These are phyloP conservation scores for Dothideomycetidae sp. DNA, from an alignment of 2,329 filamentous ascomycete species.

Conservation along the genomic window DNA sequence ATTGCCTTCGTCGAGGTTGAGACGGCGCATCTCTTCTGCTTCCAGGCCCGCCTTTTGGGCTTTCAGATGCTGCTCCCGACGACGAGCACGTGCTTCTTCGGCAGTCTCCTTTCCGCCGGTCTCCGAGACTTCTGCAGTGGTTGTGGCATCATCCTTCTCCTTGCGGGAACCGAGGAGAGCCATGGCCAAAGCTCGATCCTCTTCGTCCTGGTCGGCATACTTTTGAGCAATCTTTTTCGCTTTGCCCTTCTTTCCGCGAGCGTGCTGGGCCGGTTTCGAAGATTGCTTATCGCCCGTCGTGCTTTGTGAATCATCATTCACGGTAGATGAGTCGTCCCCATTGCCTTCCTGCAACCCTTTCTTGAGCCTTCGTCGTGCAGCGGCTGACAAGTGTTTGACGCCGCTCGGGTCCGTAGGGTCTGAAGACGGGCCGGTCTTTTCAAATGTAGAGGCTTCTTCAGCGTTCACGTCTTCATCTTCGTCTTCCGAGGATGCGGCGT, in stretches of 20 bases:
- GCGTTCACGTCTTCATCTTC: slow-evolving; percentile 18
- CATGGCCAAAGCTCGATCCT: slow-evolving; percentile 74
- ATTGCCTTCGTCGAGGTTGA: slow-evolving; percentile 44
- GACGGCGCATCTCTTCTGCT: slow-evolving; percentile 53
- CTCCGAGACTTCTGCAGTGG: slow-evolving; percentile 45
- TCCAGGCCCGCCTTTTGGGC: slow-evolving; percentile 62
- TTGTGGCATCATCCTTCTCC: slow-evolving; percentile 46
- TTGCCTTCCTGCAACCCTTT: slow-evolving; percentile 18
- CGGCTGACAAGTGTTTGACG: slow-evolving; percentile 24
- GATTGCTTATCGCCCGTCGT: slow-evolving; percentile 11
- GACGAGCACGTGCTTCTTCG: slow-evolving; percentile 57
- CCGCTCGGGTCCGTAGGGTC: slow-evolving; percentile 14
- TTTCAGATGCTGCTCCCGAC: slow-evolving; percentile 64
- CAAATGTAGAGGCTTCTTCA: slow-evolving; percentile 4
- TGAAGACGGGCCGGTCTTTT: slow-evolving; percentile 13
- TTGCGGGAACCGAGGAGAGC: slow-evolving; percentile 66
- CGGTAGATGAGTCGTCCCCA: slow-evolving; percentile 11
- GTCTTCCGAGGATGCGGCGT: slow-evolving; percentile 9
- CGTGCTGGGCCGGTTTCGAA: slow-evolving; percentile 18
- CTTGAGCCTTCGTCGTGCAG: slow-evolving; percentile 25
- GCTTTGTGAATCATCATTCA: slow-evolving; percentile 13
- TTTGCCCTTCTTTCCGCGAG: slow-evolving; percentile 65
- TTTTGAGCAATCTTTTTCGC: slow-evolving; percentile 78
- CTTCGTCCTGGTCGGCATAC: slow-evolving; percentile 89
- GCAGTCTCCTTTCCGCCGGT: slow-evolving; percentile 49